These are phyloP conservation scores for Edaphochlamys debaryana DNA, from an alignment of 139 green algal genomes.

Conservation along the genomic window DNA sequence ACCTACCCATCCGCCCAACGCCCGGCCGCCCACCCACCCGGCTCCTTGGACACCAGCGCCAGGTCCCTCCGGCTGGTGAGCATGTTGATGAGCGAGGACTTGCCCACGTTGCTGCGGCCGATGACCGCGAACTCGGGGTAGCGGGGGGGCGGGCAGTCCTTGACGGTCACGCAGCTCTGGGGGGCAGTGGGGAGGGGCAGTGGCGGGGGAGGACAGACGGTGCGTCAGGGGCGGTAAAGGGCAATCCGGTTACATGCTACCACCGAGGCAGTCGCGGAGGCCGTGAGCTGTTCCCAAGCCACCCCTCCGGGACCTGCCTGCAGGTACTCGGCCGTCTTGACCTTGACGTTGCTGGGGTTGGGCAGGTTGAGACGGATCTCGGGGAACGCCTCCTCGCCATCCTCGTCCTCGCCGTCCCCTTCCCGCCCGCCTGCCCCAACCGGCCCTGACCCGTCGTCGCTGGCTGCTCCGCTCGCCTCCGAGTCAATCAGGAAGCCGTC, in stretches of 20 bases:
- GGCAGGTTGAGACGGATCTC: slow-evolving; percentile 50
- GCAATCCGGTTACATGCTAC: too few relatives aligned
- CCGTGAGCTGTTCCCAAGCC: too few relatives aligned
- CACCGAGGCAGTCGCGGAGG: too few relatives aligned
- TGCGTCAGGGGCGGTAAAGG: too few relatives aligned
- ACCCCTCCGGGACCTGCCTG: slow-evolving; percentile 67
- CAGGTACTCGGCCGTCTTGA: slow-evolving; percentile 73
- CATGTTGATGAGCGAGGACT: slow-evolving; percentile 97
- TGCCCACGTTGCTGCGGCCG: slow-evolving; percentile 97
- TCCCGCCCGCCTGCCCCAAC: neutral
- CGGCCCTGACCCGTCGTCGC: neutral
- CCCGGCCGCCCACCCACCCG: slow-evolving; percentile 65
- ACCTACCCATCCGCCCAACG: too few relatives aligned
- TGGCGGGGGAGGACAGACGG: too few relatives aligned
- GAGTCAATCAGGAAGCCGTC: neutral
- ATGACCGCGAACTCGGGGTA: slow-evolving; percentile 96
- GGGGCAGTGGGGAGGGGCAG: too few relatives aligned
- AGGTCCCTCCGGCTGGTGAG: slow-evolving; percentile 81
- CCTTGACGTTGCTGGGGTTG: slow-evolving; percentile 38
- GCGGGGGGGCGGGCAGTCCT: slow-evolving; percentile 73
- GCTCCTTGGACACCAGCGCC: slow-evolving; percentile 93
- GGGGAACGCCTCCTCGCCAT: slow-evolving; percentile 25
- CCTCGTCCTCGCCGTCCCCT: neutral
- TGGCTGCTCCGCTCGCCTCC: neutral
- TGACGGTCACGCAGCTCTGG: slow-evolving; percentile 50